Percentiles rank a stretch among this genome's conserved stretches.
Evolutionary conservation across 2,329 filamentous ascomycete species (phyloP).

Genomic region (Neocucurbitaria cava): DNA sequence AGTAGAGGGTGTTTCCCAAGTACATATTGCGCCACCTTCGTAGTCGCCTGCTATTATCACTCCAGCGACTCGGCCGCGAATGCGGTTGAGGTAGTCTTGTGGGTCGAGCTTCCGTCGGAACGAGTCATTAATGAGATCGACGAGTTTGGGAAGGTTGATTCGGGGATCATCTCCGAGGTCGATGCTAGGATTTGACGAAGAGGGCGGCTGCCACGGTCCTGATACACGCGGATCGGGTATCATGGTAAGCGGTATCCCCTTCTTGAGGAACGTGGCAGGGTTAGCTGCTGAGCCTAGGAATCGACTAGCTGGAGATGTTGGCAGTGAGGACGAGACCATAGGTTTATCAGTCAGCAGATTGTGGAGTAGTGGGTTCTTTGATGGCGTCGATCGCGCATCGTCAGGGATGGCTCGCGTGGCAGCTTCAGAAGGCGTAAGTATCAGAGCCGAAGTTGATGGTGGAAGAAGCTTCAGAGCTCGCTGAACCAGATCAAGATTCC

Average conservation of each 20-base stretch:
- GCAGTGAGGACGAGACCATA: slow-evolving; percentile 88
- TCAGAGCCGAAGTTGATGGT: slow-evolving; percentile 81
- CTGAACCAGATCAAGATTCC: slow-evolving; percentile 77
- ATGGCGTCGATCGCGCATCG: slow-evolving; percentile 64
- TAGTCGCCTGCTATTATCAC: slow-evolving; percentile 96
- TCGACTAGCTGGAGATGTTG: slow-evolving; percentile 54
- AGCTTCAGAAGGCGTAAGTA: slow-evolving; percentile 86
- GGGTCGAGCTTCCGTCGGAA: slow-evolving; percentile 87
- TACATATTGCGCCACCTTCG: slow-evolving; percentile 92
- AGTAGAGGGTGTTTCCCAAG: slow-evolving; percentile 82
- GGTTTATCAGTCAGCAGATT: slow-evolving; percentile 96
- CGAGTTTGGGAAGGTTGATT: slow-evolving; percentile 82
- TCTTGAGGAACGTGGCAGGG: slow-evolving; percentile 83
- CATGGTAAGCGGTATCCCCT: slow-evolving; percentile 86
- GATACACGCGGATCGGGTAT: slow-evolving; percentile 71
- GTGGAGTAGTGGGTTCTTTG: slow-evolving; percentile 88
- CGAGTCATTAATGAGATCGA: slow-evolving; percentile 90
- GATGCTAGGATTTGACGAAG: slow-evolving; percentile 65
- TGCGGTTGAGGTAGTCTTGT: slow-evolving; percentile 79
- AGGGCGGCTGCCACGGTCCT: slow-evolving; percentile 72
- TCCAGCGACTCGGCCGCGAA: slow-evolving; percentile 82
- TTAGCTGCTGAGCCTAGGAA: slow-evolving; percentile 47
- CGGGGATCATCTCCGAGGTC: slow-evolving; percentile 75
- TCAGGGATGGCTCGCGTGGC: slow-evolving; percentile 59
- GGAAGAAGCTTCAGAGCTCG: slow-evolving; percentile 78